Evolutionary conservation across 371 early-diverging fungal genomes (phyloP).

Genomic region (Chytridiales sp.): DNA sequence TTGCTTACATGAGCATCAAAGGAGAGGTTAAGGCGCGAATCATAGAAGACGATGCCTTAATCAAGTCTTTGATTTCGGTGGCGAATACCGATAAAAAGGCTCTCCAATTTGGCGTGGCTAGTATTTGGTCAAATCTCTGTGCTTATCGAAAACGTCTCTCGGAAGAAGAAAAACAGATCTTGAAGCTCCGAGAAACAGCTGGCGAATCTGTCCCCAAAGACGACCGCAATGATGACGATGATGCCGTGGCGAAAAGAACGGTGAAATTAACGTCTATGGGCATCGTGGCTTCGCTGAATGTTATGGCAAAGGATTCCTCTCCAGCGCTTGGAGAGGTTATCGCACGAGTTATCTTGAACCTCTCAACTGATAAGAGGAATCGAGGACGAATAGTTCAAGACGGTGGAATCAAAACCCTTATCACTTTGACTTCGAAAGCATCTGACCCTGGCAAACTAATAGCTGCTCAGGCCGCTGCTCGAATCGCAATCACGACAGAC

Average conservation of each 20-base stretch:
- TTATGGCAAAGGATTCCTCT: neutral
- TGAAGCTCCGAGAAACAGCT: conserved; percentile 68
- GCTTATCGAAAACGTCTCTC: conserved; percentile 64
- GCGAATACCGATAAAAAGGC: conserved; percentile 45
- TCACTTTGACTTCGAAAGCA: conserved; percentile 34
- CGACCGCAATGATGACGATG: conserved; percentile 54
- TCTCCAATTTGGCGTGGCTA: conserved; percentile 66
- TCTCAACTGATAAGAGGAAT: conserved; percentile 67
- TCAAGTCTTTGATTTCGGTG: conserved; percentile 58
- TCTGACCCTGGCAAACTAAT: conserved; percentile 20
- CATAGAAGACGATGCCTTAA: conserved; percentile 51
- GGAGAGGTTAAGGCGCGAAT: conserved; percentile 64
- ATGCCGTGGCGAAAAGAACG: conserved; percentile 62
- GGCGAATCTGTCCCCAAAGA: conserved; percentile 19
- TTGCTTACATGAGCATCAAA: conserved; percentile 69
- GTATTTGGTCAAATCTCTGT: conserved; percentile 71
- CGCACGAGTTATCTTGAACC: conserved; percentile 63
- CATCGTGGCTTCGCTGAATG: conserved; percentile 52
- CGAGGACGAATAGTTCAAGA: conserved; percentile 83
- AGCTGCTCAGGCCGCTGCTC: conserved; percentile 85
- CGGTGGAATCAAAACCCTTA: conserved; percentile 69
- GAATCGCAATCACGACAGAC: conserved; percentile 85
- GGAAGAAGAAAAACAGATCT: conserved; percentile 79
- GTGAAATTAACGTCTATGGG: conserved; percentile 57
- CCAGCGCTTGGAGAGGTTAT: conserved; percentile 48